These are phyloP conservation scores for Penicillium canescens DNA, from an alignment of 495 filamentous ascomycete species.

Conservation along the genomic window DNA sequence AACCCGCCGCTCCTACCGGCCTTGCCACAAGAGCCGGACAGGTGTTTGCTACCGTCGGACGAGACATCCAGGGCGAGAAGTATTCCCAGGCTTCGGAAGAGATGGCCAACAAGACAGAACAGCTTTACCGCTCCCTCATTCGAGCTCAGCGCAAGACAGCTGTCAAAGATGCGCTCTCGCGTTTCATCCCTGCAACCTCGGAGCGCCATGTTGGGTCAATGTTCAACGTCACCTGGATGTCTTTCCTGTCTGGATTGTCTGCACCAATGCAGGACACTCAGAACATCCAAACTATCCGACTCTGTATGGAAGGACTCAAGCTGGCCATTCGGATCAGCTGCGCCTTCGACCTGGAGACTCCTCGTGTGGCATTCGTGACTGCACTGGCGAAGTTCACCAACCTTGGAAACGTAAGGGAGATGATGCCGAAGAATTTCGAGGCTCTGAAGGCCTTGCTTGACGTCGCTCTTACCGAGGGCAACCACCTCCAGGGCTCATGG, in stretches of 20 bases:
- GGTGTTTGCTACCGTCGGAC: conserved; percentile 83
- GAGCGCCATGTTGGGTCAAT: conserved; percentile 95
- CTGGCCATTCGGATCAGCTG: conserved; percentile 90
- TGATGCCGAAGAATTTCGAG: conserved; percentile 95
- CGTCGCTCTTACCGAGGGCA: conserved; percentile 88
- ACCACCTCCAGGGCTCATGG: conserved; percentile 86
- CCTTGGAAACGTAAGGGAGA: conserved; percentile 90
- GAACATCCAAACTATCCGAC: conserved; percentile 83
- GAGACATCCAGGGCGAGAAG: conserved; percentile 89
- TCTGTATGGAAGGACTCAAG: conserved; percentile 95
- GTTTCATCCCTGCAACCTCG: conserved; percentile 88
- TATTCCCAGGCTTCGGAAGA: conserved; percentile 94
- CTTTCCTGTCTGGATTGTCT: conserved; percentile 90
- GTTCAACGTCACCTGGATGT: conserved; percentile 99
- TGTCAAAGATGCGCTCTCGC: conserved; percentile 63
- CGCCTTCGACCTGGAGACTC: conserved; percentile 86
- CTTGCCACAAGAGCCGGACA: conserved; percentile 86
- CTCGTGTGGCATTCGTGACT: conserved; percentile 90
- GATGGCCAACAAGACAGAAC: conserved; percentile 85
- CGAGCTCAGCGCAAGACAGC: conserved; percentile 78
- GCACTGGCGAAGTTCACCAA: conserved; percentile 93
- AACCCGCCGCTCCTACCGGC: conserved; percentile 58
- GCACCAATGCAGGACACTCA: conserved; percentile 89
- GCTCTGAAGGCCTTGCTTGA: conserved; percentile 88
- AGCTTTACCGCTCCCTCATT: conserved; percentile 88